Conservation (phyloP, 371 early-diverging fungal species). For the Homolaphlyctis polyrhiza region DNA sequence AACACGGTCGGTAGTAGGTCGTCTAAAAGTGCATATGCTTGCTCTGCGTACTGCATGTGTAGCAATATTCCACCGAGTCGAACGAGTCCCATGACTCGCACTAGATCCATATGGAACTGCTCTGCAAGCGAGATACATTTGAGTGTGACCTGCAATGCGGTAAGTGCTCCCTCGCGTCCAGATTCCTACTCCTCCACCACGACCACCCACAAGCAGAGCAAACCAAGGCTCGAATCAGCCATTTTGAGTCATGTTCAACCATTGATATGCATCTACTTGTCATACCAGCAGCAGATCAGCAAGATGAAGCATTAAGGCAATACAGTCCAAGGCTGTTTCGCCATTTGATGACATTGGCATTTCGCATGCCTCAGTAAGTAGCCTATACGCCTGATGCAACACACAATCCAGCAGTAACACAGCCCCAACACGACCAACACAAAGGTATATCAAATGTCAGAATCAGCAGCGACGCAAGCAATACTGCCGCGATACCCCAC, state of each 20-base stretch:
- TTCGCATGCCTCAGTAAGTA: neutral
- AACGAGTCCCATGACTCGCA: neutral
- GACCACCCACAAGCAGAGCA: neutral
- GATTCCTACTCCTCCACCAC: neutral
- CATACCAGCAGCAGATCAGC: neutral
- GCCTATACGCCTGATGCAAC: conserved; percentile 5
- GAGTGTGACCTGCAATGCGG: neutral
- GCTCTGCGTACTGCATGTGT: neutral
- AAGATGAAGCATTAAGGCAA: neutral
- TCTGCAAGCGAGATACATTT: neutral
- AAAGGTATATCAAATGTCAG: no score
- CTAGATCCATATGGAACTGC: neutral
- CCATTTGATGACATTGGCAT: neutral
- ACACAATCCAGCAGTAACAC: no score
- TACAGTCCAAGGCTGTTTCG: neutral
- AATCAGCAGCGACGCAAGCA: no score
- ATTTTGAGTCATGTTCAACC: no score
- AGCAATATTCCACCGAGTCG: neutral
- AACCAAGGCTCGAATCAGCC: neutral
- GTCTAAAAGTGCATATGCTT: neutral
- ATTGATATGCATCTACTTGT: no score
- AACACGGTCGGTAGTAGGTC: neutral
- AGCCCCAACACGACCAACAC: no score
- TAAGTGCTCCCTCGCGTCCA: conserved; percentile 1
- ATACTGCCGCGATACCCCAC: no score